Percentiles rank a stretch among this genome's conserved stretches.
Conservation (phyloP, 768 basidiomycete species). For the Rhodocollybia butyracea region DNA sequence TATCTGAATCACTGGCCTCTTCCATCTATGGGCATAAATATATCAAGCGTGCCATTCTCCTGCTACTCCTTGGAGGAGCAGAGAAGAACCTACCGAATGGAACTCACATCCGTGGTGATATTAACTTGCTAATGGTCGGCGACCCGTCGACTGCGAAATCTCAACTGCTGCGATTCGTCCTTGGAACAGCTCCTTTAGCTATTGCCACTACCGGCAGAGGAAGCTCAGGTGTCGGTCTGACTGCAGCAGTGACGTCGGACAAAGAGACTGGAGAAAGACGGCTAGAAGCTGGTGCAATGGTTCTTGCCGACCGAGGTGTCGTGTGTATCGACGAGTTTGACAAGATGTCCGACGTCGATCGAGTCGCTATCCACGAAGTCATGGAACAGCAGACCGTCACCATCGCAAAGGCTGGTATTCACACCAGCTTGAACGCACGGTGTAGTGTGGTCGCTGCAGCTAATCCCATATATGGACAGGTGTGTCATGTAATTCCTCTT, state of each 20-base stretch:
- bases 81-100: constrained; percentile 98
- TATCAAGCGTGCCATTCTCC: constrained; percentile 91
- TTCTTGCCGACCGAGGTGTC: constrained; percentile 96
- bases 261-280: constrained; percentile 96
- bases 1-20: constrained; percentile 94
- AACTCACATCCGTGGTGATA: constrained; percentile 98
- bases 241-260: constrained; percentile 97
- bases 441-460: constrained; percentile 98
- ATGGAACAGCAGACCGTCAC: constrained; percentile 99
- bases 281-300: constrained; percentile 99
- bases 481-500: constrained; percentile 28
- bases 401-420: constrained; percentile 98
- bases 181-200: constrained; percentile 93
- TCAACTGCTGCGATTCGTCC: constrained; percentile 92
- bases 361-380: constrained; percentile 99
- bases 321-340: constrained; percentile 99
- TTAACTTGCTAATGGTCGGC: constrained; percentile 99
- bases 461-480: constrained; percentile 98
- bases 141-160: constrained; percentile 99
- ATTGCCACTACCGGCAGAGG: constrained; percentile 98
- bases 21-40: constrained; percentile 96
- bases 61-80: constrained; percentile 91
- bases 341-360: constrained; percentile 99
- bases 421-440: constrained; percentile 95
- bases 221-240: constrained; percentile 97